Percentiles rank a stretch among this genome's conserved stretches.
phyloP scores from a whole-genome alignment of 495 filamentous ascomycete genomes.

The Bryoglossum gracile region DNA sequence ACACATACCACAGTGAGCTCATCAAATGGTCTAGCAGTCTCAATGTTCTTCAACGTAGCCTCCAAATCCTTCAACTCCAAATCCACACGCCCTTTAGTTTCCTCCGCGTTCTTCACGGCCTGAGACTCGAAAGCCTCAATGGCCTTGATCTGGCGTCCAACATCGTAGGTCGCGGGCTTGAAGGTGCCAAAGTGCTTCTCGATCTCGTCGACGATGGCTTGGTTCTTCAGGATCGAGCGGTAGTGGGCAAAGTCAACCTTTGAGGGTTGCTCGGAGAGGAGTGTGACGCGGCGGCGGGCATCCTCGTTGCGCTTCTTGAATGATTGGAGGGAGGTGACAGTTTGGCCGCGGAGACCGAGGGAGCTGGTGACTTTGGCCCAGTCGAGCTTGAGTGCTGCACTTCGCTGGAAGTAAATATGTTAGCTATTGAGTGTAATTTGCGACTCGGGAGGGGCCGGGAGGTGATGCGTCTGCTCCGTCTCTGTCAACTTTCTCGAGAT shows the following conservation, averaged over 20 bases:
- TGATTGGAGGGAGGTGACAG: conserved; percentile 75
- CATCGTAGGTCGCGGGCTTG: conserved; percentile 87
- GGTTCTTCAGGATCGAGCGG: conserved; percentile 88
- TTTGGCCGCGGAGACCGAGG: conserved; percentile 93
- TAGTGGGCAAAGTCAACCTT: conserved; percentile 89
- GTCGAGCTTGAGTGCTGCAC: conserved; percentile 98
- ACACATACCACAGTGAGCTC: conserved; percentile 92
- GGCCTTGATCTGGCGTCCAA: conserved; percentile 85
- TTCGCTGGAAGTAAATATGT: conserved; percentile 57
- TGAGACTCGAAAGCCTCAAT: conserved; percentile 97
- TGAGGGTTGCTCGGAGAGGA: conserved; percentile 71
- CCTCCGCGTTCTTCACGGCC: conserved; percentile 92
- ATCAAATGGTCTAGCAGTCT: conserved; percentile 91
- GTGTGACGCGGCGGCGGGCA: conserved; percentile 81
- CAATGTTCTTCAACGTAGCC: conserved; percentile 93
- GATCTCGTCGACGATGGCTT: conserved; percentile 87
- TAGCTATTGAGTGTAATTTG: conserved; percentile 11
- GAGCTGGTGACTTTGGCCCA: conserved; percentile 87
- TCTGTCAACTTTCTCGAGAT: neutral
- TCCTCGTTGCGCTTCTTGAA: conserved; percentile 99
- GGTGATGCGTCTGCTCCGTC: neutral
- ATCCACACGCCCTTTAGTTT: conserved; percentile 92
- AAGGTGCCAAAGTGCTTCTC: conserved; percentile 86
- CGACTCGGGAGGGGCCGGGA: conserved; percentile 5
- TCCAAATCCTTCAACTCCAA: conserved; percentile 84